These are phyloP conservation scores for Gomphus sp. DNA, from an alignment of 1,284 basidiomycete species.

Conservation along the genomic window DNA sequence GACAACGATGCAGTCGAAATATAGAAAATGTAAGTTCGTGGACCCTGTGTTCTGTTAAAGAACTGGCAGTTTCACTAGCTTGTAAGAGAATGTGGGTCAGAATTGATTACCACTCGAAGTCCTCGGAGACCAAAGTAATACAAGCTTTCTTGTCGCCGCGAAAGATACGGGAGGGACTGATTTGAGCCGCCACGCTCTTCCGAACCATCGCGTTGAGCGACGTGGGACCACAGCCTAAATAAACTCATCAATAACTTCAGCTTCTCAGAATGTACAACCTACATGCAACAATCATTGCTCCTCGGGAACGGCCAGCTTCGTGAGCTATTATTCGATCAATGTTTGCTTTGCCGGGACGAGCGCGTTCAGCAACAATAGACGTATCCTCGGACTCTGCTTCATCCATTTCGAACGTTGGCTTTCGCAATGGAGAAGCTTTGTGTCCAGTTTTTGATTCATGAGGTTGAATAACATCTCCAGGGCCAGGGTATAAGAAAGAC, in stretches of 20 bases:
- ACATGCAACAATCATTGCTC: slow-evolving; percentile 62
- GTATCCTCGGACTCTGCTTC: slow-evolving; percentile 62
- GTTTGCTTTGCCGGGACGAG: slow-evolving; percentile 67
- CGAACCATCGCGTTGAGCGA: slow-evolving; percentile 66
- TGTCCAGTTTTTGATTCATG: neutral
- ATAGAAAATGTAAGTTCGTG: neutral
- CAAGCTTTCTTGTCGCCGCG: slow-evolving; percentile 54
- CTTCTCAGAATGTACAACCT: slow-evolving; percentile 22
- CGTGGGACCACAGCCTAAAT: slow-evolving; percentile 62
- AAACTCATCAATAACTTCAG: neutral
- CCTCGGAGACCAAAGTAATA: slow-evolving; percentile 57
- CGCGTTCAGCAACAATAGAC: slow-evolving; percentile 56
- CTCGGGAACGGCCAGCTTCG: slow-evolving; percentile 50
- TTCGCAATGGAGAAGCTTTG: neutral
- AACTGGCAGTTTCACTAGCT: too few relatives aligned
- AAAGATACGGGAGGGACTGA: slow-evolving; percentile 45
- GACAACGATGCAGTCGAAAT: too few relatives aligned
- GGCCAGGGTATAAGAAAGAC: neutral
- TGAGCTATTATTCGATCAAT: slow-evolving; percentile 57
- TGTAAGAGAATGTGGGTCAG: too few relatives aligned
- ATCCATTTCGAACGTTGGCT: slow-evolving; percentile 42
- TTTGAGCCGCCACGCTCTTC: slow-evolving; percentile 56
- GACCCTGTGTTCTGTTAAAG: neutral
- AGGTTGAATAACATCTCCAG: neutral
- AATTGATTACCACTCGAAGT: slow-evolving; percentile 43